These are phyloP conservation scores for Hordeum marinum DNA, from an alignment of 176 grass and related monocot species.

Conservation along the genomic window DNA sequence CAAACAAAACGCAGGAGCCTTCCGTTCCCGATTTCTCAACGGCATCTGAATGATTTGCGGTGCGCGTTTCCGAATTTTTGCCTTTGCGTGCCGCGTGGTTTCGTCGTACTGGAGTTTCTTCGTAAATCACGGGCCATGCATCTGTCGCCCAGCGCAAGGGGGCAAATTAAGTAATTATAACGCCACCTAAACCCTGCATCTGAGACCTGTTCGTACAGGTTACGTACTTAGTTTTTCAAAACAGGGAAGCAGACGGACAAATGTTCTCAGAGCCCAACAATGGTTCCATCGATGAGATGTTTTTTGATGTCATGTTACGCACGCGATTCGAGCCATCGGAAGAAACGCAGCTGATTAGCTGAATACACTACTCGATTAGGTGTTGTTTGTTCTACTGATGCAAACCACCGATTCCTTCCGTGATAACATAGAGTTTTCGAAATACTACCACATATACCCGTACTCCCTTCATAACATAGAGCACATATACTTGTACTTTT, in stretches of 20 bases:
- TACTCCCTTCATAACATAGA: no score
- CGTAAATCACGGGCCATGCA: not conserved
- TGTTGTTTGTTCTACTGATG: no score
- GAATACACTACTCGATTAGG: no score
- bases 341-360: no score
- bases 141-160: not conserved
- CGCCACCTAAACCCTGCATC: not conserved
- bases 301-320: not conserved
- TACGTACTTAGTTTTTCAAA: not conserved
- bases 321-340: not conserved
- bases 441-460: no score
- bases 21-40: not conserved
- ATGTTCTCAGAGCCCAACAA: not conserved
- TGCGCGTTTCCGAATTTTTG: not conserved
- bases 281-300: not conserved
- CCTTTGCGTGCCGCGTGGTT: not conserved
- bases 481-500: no score
- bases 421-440: no score
- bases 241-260: not conserved
- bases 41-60: not conserved
- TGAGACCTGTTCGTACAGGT: not conserved
- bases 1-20: not conserved
- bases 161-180: not conserved
- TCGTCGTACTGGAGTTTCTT: constrained; percentile 9
- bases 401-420: no score